phyloP scores from a whole-genome alignment of 169 alveolate genomes.

The Plasmodium gonderi region DNA sequence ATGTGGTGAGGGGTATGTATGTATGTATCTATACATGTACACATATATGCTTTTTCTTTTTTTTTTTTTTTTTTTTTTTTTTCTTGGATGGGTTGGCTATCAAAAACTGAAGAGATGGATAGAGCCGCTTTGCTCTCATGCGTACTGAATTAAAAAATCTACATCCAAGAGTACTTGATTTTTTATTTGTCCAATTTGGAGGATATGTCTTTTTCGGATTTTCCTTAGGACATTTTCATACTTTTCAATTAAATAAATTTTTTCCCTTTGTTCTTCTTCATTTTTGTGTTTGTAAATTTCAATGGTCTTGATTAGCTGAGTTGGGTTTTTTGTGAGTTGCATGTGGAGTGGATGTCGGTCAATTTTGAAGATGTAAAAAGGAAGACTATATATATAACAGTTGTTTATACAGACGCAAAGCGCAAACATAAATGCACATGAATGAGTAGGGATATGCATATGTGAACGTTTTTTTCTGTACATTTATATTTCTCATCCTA shows the following conservation, averaged over 20 bases:
- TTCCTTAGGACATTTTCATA: conserved; percentile 55
- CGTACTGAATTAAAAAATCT: conserved; percentile 71
- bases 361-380: neutral
- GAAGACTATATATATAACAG: too few relatives aligned
- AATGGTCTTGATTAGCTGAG: conserved; percentile 39
- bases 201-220: conserved; percentile 27
- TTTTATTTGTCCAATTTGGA: conserved; percentile 57
- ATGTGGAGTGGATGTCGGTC: neutral
- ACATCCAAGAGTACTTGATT: conserved; percentile 58
- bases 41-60: neutral
- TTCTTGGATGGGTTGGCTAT: neutral
- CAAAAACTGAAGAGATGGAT: neutral
- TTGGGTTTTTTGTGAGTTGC: neutral
- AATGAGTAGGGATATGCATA: too few relatives aligned
- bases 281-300: conserved; percentile 62
- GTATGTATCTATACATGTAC: too few relatives aligned
- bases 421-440: too few relatives aligned
- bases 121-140: neutral
- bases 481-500: too few relatives aligned
- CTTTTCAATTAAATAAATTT: conserved; percentile 5
- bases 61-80: conserved; percentile 5
- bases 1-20: neutral
- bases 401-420: too few relatives aligned
- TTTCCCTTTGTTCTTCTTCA: conserved; percentile 45
- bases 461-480: neutral